Base-by-base conservation (phyloP, 768 basidiomycete genomes). In the Pleurotus pulmonarius region DNA sequence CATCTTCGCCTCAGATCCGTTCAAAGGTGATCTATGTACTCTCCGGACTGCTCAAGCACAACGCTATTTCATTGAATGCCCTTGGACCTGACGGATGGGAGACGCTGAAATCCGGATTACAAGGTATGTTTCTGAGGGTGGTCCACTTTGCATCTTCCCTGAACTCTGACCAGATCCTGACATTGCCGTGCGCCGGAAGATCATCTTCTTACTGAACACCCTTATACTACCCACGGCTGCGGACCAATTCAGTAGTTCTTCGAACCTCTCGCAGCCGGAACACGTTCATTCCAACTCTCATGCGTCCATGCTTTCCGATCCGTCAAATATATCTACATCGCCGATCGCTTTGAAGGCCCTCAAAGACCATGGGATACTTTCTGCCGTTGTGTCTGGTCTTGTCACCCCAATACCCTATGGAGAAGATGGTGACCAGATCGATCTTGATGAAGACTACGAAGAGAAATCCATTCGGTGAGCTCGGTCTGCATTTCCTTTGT, bases 1-100 rank as follows among this genome's bases (percentile, higher is more conserved):
- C 71, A 6, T 76, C 75, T 11, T 79, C 87, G 0, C 61, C 82
- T 1, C 73, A 80, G 45, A 77, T 78, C 7, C 81, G 90, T 16
- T 82, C 88, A n/a, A 92, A 92, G 69, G 92, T 87, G 1, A 77
- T 94, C 34, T 96, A 96, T 67, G 72, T 86, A 0, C 73, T 95
- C 8, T 94, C 91, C 0, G 89, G 89, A 0, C 64, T 90, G 0
- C 69, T 94, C 49, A 92, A 90, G 67, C 91, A 94, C 68, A 90
- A 86, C 55, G 77, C 80, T 3, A 74, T 81, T 3, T 91, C 91
- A 0, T 83, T 94, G 1, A 60, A 66, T 38, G 70, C 71, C 8
- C 73, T 94, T 34, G 73, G 73, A 1, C 70, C 75, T 5, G 75
- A 76, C 44, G 92, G 92, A 2, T 94, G 92, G 92, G 63, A 71